Evolutionary conservation across 2,329 filamentous ascomycete genomes (phyloP).

Genomic region (Cytospora leucostoma): DNA sequence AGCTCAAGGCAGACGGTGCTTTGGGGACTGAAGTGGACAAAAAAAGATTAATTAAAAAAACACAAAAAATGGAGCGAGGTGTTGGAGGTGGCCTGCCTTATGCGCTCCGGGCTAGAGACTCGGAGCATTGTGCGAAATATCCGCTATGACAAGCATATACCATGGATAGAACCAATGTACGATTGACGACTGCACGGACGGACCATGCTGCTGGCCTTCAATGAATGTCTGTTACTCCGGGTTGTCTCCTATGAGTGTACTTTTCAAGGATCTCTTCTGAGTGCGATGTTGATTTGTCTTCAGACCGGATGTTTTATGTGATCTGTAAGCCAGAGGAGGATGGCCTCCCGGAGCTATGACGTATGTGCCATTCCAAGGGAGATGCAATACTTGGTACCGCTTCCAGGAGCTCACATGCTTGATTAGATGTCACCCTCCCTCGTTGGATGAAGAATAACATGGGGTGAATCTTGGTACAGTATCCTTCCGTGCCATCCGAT

Average conservation of each 20-base stretch:
- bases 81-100: no score
- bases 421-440: background rate
- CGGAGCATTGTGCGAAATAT: no score
- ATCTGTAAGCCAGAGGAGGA: background rate
- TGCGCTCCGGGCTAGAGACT: no score
- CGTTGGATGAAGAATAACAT: background rate
- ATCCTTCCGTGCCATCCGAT: background rate
- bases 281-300: background rate
- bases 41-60: no score
- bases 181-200: background rate
- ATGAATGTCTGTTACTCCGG: background rate
- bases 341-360: background rate
- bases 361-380: background rate
- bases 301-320: background rate
- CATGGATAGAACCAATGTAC: constrained; percentile 5
- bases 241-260: background rate
- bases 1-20: no score
- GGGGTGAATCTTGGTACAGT: background rate
- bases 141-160: background rate
- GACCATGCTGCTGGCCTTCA: background rate
- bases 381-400: background rate
- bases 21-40: no score
- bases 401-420: background rate
- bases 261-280: background rate
- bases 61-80: no score